Evolutionary conservation across 2,329 filamentous ascomycete genomes (phyloP), one percentile per base, ranked within the genome.

Genomic region (Trichoderma atrobrunneum): DNA sequence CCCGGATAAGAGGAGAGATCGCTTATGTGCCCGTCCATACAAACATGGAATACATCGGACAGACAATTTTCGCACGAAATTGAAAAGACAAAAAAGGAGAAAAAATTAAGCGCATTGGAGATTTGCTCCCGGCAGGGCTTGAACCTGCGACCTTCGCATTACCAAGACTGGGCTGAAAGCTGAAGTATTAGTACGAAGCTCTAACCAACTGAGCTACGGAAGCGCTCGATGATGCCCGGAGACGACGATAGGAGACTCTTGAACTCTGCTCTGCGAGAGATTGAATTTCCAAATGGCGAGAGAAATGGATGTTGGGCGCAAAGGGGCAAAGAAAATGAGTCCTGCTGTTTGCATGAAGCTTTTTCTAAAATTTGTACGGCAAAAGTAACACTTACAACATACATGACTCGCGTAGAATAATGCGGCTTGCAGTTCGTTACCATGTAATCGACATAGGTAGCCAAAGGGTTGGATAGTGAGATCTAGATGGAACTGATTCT

Each of bases 141-240:
- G 63, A 66, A 66, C 63, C 63, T 66, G 63, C 63, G 63, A 66
- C 63, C 63, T 66, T 34, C 63, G 63, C 63, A 66, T 66, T 54
- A 66, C 63, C 63, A 66, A 66, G 26, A 28, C 48, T 43, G 10
- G 26, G 60, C 18, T 54, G 8, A 26, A 39, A 39, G 60, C 32
- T 34, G 60, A 26, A 63, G 34, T 63, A 63, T 63, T 63, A 63
- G 60, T 63, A 63, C 60, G 60, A 63, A 63, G 60, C 60, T 63
- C 60, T 54, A 54, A 54, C 48, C 48, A 54, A 54, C 48, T 54
- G 48, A 54, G 48, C 48, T 54, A 54, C 48, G 48, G 48, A 54
- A 54, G 48, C 48, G 48, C 21, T 24, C 11, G 48, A 43, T 43
- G 39, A 43, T 43, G 18, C 3, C 39, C 18, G 16, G 39, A 43